Conservation (phyloP, 2,329 filamentous ascomycete species). For the Aureobasidium sp. region DNA sequence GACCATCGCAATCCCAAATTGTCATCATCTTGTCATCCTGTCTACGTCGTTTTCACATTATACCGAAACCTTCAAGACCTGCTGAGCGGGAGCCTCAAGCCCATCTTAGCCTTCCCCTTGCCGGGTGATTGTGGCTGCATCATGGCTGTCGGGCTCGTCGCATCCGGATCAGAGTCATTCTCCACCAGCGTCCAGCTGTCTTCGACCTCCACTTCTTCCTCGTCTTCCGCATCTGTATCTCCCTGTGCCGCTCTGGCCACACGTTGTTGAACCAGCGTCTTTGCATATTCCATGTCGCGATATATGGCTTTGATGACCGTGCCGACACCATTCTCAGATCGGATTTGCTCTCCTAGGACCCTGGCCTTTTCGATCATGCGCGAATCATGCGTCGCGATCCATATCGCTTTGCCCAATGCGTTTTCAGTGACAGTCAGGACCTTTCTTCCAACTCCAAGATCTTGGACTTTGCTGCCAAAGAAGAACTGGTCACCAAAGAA, state of each 20-base stretch:
- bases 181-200: conserved; percentile 78
- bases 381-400: conserved; percentile 84
- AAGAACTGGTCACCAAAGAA: conserved; percentile 99
- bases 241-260: conserved; percentile 18
- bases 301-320: conserved; percentile 89
- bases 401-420: conserved; percentile 76
- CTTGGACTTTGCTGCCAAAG: conserved; percentile 82
- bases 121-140: conserved; percentile 14
- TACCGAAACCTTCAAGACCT: background rate
- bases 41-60: conserved; percentile 6
- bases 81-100: background rate
- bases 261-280: conserved; percentile 65
- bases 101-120: conserved; percentile 3
- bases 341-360: conserved; percentile 77
- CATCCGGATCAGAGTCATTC: conserved; percentile 43
- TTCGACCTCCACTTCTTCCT: conserved; percentile 25
- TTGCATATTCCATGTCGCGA: conserved; percentile 88
- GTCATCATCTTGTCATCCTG: conserved; percentile 10
- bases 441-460: conserved; percentile 84
- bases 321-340: conserved; percentile 82
- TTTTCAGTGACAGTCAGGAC: conserved; percentile 85
- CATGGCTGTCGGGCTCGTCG: conserved; percentile 15
- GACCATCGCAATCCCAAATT: conserved; percentile 14
- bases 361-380: conserved; percentile 85
- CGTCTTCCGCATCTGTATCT: conserved; percentile 27